Evolutionary conservation across 2,329 filamentous ascomycete genomes (phyloP).

Genomic region (Curvularia lunata): DNA sequence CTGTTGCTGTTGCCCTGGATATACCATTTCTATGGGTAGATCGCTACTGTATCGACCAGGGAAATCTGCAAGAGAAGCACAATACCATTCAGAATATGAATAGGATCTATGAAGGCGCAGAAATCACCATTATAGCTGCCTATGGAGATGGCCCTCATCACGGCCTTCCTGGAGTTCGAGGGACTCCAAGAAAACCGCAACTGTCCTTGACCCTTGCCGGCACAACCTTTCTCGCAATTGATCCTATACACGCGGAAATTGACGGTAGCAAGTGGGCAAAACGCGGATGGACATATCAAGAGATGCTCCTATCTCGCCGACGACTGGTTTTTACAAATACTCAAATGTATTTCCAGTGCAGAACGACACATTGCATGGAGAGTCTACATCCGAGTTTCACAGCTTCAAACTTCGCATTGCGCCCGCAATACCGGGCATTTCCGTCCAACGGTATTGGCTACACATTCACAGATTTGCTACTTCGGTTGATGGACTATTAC

Average conservation of each 20-base stretch:
- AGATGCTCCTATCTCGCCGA: constrained; percentile 7
- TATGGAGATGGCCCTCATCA: constrained; percentile 6
- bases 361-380: neutral
- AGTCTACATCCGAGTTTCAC: neutral
- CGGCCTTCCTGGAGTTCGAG: constrained; percentile 11
- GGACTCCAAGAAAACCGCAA: neutral
- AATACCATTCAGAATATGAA: constrained; percentile 19
- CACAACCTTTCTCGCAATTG: neutral
- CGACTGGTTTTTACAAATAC: constrained; percentile 10
- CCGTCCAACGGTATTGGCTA: neutral
- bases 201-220: neutral
- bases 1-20: neutral
- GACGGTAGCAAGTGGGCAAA: neutral
- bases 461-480: neutral
- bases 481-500: neutral
- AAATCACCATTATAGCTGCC: constrained; percentile 19
- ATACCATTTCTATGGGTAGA: constrained; percentile 12
- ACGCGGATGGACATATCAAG: constrained; percentile 12
- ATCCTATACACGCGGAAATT: rapidly evolving
- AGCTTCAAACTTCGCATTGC: neutral
- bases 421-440: neutral
- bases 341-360: constrained; percentile 8
- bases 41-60: constrained; percentile 14
- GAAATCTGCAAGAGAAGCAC: constrained; percentile 1
- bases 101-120: constrained; percentile 14